Evolutionary conservation across 306 rosid species (phyloP), one percentile per base, ranked within the genome.

Genomic region (Prunus campanulata): DNA sequence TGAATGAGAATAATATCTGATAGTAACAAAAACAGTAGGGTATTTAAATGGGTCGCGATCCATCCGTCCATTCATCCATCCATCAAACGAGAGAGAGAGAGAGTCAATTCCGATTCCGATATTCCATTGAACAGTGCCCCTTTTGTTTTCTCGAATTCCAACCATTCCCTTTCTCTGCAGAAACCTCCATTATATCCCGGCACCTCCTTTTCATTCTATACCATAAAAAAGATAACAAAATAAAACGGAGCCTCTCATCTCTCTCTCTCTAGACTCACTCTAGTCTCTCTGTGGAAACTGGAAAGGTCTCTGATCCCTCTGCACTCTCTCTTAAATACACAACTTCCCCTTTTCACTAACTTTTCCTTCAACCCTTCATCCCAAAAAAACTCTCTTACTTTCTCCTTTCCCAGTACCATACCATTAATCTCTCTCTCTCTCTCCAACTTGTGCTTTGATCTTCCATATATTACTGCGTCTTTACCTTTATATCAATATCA

Each of bases 121-220:
- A 86, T 85, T 90, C 90, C 83, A 79, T 79, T 65, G 68, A 86
- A 86, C 82, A 86, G 86, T 83, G 57, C 81, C 76, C 72, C 39
- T 71, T 89, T 87, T 86, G 91, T 86, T 93, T 87, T 83, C 89
- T 81, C 88, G 78, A 63, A 82, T 83, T 82, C 87, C 89, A 78
- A 85, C 92, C 80, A 83, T 87, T 86, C 89, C 87, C 74, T 32
- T 5, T n/a, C 42, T 42, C 79, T 71, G 69, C 83, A 83, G 74
- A 66, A 82, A 75, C 88, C 91, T 76, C 88, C 89, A 75, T 77
- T 72, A 75, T 61, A 77, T 70, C 63, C 11, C 83, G 44, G 56
- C 76, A 66, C 81, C 74, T 70, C 81, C 84, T 12, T 77, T 77
- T 39, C 79, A 56, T 76, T 47, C 71, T 27, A 68, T 52, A 72